Percentiles rank a stretch among this genome's conserved stretches.
These are phyloP conservation scores for Tuber microsphaerosporum DNA, from an alignment of 495 filamentous ascomycete species.

Conservation along the genomic window DNA sequence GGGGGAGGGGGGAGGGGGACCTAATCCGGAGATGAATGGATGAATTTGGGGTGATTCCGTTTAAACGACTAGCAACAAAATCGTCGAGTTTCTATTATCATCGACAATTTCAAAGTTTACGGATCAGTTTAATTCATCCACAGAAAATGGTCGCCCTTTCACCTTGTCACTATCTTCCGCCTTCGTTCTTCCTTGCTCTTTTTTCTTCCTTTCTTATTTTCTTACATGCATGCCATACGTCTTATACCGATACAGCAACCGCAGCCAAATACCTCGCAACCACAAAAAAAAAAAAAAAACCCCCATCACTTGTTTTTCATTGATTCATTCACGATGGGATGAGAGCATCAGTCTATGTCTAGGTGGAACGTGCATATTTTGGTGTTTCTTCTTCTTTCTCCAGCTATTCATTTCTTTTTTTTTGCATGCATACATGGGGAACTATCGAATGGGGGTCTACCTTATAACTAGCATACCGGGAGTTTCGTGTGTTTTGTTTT, in stretches of 20 bases:
- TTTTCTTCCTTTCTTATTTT: neutral
- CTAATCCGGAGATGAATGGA: neutral
- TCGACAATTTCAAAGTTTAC: conserved; percentile 8
- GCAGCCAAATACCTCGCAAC: neutral
- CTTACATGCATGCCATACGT: neutral
- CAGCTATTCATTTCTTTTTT: neutral
- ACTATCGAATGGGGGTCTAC: neutral
- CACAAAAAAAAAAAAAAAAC: neutral
- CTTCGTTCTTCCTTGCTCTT: conserved; percentile 6
- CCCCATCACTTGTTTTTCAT: neutral
- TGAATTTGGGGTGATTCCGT: neutral
- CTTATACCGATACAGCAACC: neutral
- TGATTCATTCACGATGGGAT: neutral
- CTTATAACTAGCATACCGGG: neutral
- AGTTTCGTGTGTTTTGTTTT: neutral
- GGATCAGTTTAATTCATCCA: conserved; percentile 5
- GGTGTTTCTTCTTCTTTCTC: neutral
- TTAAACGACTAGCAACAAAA: neutral
- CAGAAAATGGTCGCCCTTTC: neutral
- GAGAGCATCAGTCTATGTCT: neutral
- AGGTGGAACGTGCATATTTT: neutral
- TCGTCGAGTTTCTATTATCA: neutral
- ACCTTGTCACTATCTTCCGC: neutral
- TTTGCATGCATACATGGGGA: neutral
- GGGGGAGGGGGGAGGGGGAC: conserved; percentile 1